Evolutionary conservation across 192 early-diverging fungal genomes (phyloP).

Genomic region (Neocallimastix lanati): DNA sequence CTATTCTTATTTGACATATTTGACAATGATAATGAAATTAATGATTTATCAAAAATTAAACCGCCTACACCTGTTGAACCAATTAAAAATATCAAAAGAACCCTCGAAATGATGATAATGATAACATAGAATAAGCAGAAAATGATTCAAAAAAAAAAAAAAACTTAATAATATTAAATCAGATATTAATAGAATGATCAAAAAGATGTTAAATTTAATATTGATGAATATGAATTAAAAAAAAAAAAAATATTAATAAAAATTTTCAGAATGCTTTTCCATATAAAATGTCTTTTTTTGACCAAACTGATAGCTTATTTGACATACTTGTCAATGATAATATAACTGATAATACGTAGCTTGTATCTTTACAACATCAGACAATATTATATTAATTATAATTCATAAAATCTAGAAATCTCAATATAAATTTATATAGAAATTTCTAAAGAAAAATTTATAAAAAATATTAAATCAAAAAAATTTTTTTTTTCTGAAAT

Average conservation of each 20-base stretch:
- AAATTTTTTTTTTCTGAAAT: too few relatives aligned
- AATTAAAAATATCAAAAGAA: neutral
- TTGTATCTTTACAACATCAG: constrained; percentile 11
- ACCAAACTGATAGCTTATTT: too few relatives aligned
- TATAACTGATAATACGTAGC: constrained; percentile 8
- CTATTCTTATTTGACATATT: neutral
- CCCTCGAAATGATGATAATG: too few relatives aligned
- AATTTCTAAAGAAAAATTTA: too few relatives aligned
- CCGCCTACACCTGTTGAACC: neutral
- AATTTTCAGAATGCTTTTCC: constrained; percentile 5
- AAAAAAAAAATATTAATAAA: constrained; percentile 12
- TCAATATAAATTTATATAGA: too few relatives aligned
- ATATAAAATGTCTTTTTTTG: too few relatives aligned
- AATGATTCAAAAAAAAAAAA: neutral
- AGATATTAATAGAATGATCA: constrained; percentile 13
- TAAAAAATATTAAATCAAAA: too few relatives aligned
- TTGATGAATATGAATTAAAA: constrained; percentile 24
- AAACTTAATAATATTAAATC: neutral
- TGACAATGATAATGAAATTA: neutral
- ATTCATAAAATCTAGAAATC: too few relatives aligned
- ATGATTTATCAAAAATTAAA: neutral
- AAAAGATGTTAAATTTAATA: constrained; percentile 41
- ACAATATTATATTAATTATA: neutral
- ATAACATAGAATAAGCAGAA: neutral
- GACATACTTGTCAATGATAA: constrained; percentile 5